Base-by-base conservation (phyloP, 306 rosid species). In the Luffa aegyptiaca region DNA sequence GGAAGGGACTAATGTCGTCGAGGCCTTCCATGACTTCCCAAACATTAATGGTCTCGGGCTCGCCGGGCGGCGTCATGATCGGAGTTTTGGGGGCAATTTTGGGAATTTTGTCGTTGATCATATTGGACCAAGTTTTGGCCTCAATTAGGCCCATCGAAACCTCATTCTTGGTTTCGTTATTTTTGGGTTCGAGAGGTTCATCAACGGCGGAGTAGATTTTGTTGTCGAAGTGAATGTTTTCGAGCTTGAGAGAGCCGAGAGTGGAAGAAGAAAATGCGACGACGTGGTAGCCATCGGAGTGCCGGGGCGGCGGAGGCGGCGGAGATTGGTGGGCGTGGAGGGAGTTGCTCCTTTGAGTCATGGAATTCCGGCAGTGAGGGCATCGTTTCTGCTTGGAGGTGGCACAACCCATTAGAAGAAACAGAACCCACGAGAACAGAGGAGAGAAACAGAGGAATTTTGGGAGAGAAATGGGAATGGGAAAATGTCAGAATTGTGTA, bases 11-110 rank as follows among this genome's bases (percentile, higher is more conserved):
- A 10, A 39, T 66, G 4, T 91, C 99, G 79, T 95, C 99, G 26
- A 95, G 97, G 0, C 99, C 99, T 88, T 90, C 99, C 99, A 93
- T 93, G 9, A 95, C 78, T 80, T 95, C 97, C 97, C 99, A 93
- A 56, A 86, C 82, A 76, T 95, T 87, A 84, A 95, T 93, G 10
- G 85, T 88, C 85, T 95, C 98, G 0, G 92, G 89, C 83, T 93
- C 99, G 10, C 96, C 91, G 1, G 96, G 87, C 13, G 97, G 93
- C 42, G 96, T 90, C 79, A 87, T 81, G 79, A 65, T 82, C 33
- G 97, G 91, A 14, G 91, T 91, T 80, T 53, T 90, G 0, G 87
- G 86, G 13, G 83, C 68, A 5, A 81, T n/a, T 81, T 90, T 93
- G 48, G 97, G 94, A 42, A 93, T 84, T 81, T 83, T 93, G 17